Evolutionary conservation across 2,329 filamentous ascomycete species (phyloP).

Genomic region (Dendryphion nanum): DNA sequence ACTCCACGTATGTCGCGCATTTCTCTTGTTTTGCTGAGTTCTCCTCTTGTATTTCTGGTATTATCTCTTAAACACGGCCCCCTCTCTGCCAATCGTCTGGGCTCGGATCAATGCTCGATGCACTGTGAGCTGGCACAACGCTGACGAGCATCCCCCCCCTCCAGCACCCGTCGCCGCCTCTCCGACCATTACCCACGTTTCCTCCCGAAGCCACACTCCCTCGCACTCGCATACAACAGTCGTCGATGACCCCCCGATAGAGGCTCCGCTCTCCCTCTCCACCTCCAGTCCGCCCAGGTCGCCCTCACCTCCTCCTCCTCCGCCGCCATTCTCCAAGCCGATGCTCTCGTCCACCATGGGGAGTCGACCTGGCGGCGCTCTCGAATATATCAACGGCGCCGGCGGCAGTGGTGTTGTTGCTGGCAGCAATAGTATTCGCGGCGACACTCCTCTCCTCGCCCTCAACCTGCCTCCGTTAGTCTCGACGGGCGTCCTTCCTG

Average conservation of each 20-base stretch:
- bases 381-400: no score
- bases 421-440: no score
- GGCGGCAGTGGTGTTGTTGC: no score
- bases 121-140: slow-evolving; percentile 41
- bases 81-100: slow-evolving; percentile 24
- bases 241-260: slow-evolving; percentile 50
- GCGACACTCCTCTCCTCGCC: no score
- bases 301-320: slow-evolving; percentile 37
- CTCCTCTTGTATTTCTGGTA: no score
- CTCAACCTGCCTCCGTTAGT: no score
- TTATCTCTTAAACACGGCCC: slow-evolving; percentile 7
- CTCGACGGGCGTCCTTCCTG: no score
- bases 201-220: slow-evolving; percentile 57
- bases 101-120: slow-evolving; percentile 35
- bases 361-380: slow-evolving; percentile 34
- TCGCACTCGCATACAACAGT: slow-evolving; percentile 51
- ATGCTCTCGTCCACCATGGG: slow-evolving; percentile 35
- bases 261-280: slow-evolving; percentile 54
- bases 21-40: no score
- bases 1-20: slow-evolving; percentile 63
- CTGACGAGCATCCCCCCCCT: slow-evolving; percentile 19
- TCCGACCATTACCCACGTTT: slow-evolving; percentile 50
- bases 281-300: slow-evolving; percentile 57
- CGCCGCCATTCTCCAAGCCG: slow-evolving; percentile 23
- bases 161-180: slow-evolving; percentile 47